Evolutionary conservation across 192 early-diverging fungal genomes (phyloP).

Genomic region (Spizellomyces sp.): DNA sequence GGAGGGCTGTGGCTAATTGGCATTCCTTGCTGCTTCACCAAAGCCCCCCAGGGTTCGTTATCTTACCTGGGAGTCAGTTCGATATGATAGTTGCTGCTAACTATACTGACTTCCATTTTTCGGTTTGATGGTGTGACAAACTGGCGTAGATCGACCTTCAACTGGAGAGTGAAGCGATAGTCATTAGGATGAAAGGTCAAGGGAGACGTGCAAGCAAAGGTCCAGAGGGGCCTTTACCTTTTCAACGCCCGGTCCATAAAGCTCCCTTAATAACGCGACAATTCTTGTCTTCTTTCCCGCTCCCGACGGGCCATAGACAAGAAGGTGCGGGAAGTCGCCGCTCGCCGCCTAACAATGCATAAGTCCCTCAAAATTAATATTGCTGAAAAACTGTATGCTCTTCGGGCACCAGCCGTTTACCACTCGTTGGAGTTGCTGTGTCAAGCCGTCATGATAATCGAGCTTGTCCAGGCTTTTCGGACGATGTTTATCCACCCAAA

Average conservation of each 20-base stretch:
- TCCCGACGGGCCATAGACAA: conserved; percentile 95
- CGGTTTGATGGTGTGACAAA: conserved; percentile 83
- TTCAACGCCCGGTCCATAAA: conserved; percentile 89
- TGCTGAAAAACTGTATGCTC: not conserved
- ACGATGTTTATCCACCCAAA: conserved; percentile 96
- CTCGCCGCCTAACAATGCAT: conserved; percentile 43
- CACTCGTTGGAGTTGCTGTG: conserved; percentile 72
- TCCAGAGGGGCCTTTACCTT: conserved; percentile 62
- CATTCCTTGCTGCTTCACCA: not conserved
- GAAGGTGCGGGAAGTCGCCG: conserved; percentile 90
- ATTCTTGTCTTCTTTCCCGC: conserved; percentile 97
- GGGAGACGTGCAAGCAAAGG: not conserved
- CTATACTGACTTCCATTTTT: conserved; percentile 85
- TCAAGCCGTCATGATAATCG: conserved; percentile 78
- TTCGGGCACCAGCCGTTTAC: conserved; percentile 40
- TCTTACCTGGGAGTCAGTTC: conserved; percentile 90
- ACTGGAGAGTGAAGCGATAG: conserved; percentile 38
- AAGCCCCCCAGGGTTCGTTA: too few relatives aligned
- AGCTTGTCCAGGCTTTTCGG: conserved; percentile 82
- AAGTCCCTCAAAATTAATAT: not conserved
- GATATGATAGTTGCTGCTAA: conserved; percentile 94
- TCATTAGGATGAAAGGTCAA: not conserved
- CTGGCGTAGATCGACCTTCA: conserved; percentile 86
- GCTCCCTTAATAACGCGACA: conserved; percentile 77
- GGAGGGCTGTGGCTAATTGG: not conserved